Evolutionary conservation across 2,329 filamentous ascomycete species (phyloP), one percentile per base, ranked within the genome.

Genomic region (Rhynchosporium agropyri): DNA sequence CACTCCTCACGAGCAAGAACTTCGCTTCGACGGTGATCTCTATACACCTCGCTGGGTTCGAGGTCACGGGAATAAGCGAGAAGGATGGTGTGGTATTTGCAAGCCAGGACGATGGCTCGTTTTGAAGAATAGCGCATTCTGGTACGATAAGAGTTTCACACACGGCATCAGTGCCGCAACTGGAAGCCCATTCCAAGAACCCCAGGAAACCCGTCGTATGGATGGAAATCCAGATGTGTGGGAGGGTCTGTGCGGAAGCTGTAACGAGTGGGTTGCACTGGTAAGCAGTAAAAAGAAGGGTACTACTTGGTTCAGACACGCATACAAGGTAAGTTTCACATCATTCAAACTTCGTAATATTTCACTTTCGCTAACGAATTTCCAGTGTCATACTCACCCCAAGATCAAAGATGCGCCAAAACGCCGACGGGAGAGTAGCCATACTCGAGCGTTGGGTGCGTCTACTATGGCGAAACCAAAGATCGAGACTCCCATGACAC

Each of bases 81-180:
- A 94, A 75, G 91, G 91, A 3, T 96, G 91, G 91, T 96, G 91
- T 71, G 90, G 91, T 28, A 90, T 94, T 69, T 96, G 91, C 80
- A 93, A 92, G 75, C 89, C 90, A 2, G 90, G 90, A 2, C 83
- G 90, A 56, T 96, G 92, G 92, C 83, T 94, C 60, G 90, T 93
- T 15, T 80, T 96, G 63, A 96, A 95, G 79, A 95, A 96, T 77
- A 93, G 89, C 61, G 91, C 91, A 6, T 96, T 91, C 75, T 96
- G 92, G 91, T 96, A 96, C 76, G 91, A 96, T 79, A 94, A 95
- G 80, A 91, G 89, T 62, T 96, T 95, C 75, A 91, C 89, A 2
- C 92, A 96, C 73, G 91, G 91, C 56, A 91, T 96, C 74, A 92
- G 89, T 73, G 91, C 90, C 33, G 88, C 89, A 3, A 94, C 91